These are phyloP conservation scores for Dissophora globulifera DNA, from an alignment of 192 early-diverging fungal genomes.

Conservation along the genomic window DNA sequence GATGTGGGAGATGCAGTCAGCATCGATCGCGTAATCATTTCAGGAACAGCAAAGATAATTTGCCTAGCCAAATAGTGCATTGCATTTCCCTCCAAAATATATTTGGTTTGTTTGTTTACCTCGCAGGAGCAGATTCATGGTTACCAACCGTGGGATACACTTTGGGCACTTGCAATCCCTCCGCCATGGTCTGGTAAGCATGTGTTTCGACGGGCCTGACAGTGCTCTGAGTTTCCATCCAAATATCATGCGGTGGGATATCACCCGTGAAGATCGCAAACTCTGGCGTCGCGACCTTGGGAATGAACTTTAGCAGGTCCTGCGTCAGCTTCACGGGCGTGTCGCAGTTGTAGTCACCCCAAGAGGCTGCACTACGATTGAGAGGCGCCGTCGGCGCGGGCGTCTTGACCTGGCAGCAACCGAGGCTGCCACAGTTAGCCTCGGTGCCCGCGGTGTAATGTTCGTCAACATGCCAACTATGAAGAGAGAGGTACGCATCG, in stretches of 20 bases:
- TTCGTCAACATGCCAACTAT: conserved; percentile 43
- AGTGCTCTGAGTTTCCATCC: conserved; percentile 55
- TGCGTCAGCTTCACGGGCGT: conserved; percentile 55
- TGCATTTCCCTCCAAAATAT: no score
- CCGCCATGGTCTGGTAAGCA: conserved; percentile 48
- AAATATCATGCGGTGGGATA: conserved; percentile 65
- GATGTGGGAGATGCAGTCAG: no score
- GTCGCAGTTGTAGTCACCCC: conserved; percentile 62
- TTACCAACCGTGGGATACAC: conserved; percentile 65
- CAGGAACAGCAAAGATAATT: no score
- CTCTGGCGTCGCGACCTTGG: conserved; percentile 33
- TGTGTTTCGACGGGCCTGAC: conserved; percentile 39
- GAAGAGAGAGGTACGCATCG: conserved; percentile 30
- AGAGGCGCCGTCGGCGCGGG: no score
- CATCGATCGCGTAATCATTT: no score
- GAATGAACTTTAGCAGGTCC: conserved; percentile 53
- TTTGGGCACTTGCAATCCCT: conserved; percentile 23
- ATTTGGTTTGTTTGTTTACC: conserved; percentile 15
- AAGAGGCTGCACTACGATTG: conserved; percentile 20
- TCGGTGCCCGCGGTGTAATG: conserved; percentile 43
- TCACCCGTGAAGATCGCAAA: conserved; percentile 65
- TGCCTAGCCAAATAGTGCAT: no score
- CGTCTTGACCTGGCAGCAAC: no score
- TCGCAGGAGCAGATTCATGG: conserved; percentile 64
- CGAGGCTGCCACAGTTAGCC: conserved; percentile 52